phyloP scores from a whole-genome alignment of 768 basidiomycete genomes.

The Auricularia auricula-judae region DNA sequence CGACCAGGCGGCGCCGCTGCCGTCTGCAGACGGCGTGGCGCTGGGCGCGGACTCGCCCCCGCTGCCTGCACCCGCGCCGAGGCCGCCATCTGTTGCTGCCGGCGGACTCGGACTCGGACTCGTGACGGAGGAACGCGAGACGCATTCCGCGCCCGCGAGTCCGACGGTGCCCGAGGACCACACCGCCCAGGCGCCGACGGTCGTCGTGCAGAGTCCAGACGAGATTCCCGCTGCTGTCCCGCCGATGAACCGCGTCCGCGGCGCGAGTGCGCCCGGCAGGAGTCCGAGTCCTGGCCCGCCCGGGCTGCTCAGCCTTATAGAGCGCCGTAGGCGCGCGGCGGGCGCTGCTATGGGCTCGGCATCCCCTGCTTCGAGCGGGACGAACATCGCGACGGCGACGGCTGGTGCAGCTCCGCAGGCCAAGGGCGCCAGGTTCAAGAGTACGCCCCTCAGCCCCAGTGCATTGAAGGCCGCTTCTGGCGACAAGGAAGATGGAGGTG shows the following conservation, averaged over 20 bases:
- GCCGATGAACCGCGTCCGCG: conserved; percentile 42
- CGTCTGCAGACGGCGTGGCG: conserved; percentile 1
- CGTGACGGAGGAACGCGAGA: neutral
- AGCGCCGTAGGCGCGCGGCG: conserved; percentile 4
- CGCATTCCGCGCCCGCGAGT: neutral
- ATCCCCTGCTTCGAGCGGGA: neutral
- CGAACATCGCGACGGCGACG: conserved; percentile 10
- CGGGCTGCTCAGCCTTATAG: neutral
- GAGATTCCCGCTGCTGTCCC: conserved; percentile 37
- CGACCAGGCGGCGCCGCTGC: conserved; percentile 13
- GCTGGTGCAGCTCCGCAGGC: conserved; percentile 9
- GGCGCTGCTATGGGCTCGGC: conserved; percentile 4
- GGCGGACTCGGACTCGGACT: conserved; percentile 12
- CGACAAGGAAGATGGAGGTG: neutral
- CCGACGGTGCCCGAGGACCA: neutral
- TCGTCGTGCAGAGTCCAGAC: conserved; percentile 14
- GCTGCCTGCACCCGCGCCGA: conserved; percentile 5
- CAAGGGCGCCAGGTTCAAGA: conserved; percentile 62
- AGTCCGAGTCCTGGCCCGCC: conserved; percentile 12
- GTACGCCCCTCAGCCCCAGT: conserved; percentile 44
- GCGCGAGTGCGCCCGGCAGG: conserved; percentile 15
- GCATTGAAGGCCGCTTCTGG: neutral
- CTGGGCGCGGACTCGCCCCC: conserved; percentile 4
- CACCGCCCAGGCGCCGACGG: conserved; percentile 40
- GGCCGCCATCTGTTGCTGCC: conserved; percentile 18